A percentile compares a stretch with the other conserved stretches of the same genome.
These are phyloP conservation scores for Akanthomyces uredinophilus DNA, from an alignment of 2,329 filamentous ascomycete genomes.

Conservation along the genomic window DNA sequence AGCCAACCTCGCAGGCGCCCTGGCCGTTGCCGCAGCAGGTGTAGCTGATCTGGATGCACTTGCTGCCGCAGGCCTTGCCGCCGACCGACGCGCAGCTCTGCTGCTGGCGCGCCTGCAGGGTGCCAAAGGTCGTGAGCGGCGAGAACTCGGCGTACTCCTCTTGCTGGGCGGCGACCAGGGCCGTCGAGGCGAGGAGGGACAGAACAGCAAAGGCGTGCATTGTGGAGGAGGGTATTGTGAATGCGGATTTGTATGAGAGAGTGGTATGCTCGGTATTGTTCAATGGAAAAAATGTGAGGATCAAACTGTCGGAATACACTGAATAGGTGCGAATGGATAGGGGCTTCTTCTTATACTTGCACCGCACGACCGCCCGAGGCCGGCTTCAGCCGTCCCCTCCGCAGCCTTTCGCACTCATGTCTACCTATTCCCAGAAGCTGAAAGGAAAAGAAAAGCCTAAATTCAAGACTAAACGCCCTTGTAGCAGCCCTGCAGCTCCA, in stretches of 20 bases:
- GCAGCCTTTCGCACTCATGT: background rate
- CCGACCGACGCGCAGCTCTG: background rate
- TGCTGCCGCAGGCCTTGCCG: constrained; percentile 17
- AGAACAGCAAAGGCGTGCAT: constrained; percentile 6
- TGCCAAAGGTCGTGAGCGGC: background rate
- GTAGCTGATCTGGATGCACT: constrained; percentile 17
- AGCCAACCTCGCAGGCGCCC: constrained; percentile 17
- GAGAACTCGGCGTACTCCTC: background rate
- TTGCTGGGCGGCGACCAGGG: constrained; percentile 10
- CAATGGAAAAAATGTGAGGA: background rate
- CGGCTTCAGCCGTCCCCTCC: background rate
- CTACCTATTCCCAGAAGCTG: background rate
- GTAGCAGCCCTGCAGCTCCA: background rate
- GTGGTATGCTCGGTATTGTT: background rate
- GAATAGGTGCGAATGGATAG: background rate
- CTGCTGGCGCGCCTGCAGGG: constrained; percentile 1
- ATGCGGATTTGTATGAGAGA: background rate
- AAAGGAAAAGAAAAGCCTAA: constrained; percentile 1
- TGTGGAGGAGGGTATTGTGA: background rate
- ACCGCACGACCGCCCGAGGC: background rate
- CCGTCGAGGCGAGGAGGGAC: constrained; percentile 5
- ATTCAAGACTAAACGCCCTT: background rate
- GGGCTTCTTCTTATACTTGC: constrained; percentile 9
- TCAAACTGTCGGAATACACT: background rate
- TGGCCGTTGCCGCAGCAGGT: constrained; percentile 18